Conservation (phyloP, 352 stramenopile genomes). For the Globisporangium polare region DNA sequence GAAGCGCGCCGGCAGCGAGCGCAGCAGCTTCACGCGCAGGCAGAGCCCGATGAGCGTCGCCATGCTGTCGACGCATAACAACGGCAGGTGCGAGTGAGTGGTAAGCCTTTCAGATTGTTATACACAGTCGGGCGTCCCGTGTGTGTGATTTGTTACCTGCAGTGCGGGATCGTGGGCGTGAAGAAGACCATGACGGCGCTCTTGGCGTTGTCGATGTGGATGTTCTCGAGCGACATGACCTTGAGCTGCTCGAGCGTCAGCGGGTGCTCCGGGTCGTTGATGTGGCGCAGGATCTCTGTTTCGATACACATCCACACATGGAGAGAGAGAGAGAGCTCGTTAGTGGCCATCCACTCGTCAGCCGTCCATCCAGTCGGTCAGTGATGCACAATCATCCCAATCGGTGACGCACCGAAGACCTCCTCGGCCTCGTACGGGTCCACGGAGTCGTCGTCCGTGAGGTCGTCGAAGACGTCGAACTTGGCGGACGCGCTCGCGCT, state of each 20-base stretch:
- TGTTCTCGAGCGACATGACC: slow-evolving; percentile 89
- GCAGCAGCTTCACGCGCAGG: slow-evolving; percentile 94
- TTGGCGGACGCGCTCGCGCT: slow-evolving; percentile 48
- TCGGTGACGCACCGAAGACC: slow-evolving; percentile 66
- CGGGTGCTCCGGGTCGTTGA: slow-evolving; percentile 93
- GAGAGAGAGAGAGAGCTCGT: not conserved
- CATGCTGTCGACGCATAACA: slow-evolving; percentile 65
- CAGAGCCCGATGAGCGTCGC: slow-evolving; percentile 96
- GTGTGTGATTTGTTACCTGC: slow-evolving; percentile 44
- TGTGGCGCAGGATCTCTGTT: slow-evolving; percentile 80
- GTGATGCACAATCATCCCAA: not conserved
- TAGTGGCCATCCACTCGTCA: not conserved
- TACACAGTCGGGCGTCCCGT: not conserved
- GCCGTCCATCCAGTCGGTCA: not conserved
- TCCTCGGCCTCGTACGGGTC: slow-evolving; percentile 84
- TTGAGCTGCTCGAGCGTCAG: slow-evolving; percentile 93
- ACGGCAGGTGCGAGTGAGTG: not conserved
- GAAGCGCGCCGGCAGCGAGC: slow-evolving; percentile 91
- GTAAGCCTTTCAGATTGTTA: not conserved
- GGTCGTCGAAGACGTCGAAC: slow-evolving; percentile 54
- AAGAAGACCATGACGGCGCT: slow-evolving; percentile 84
- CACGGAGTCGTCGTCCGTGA: slow-evolving; percentile 51
- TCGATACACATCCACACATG: not conserved
- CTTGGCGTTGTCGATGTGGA: slow-evolving; percentile 80
- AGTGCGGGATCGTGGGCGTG: slow-evolving; percentile 97